These are phyloP conservation scores for Phytopythium litorale DNA, from an alignment of 352 stramenopile genomes.

Conservation along the genomic window DNA sequence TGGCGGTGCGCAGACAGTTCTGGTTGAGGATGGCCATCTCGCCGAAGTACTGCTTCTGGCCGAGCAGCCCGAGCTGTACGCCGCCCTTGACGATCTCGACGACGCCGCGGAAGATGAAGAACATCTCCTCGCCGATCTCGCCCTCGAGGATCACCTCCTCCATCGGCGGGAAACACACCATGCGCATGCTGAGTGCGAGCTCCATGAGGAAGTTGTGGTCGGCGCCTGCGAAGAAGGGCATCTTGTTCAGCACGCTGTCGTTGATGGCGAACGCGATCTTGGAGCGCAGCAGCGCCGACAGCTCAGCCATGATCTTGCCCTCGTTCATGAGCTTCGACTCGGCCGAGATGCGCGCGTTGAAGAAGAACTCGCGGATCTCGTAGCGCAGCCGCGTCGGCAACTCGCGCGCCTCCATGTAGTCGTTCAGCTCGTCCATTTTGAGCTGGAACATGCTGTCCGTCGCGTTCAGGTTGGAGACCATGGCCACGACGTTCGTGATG, in stretches of 20 bases:
- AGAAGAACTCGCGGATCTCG: constrained; percentile 83
- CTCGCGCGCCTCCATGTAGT: constrained; percentile 78
- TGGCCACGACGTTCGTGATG: constrained; percentile 69
- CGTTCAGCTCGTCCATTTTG: constrained; percentile 76
- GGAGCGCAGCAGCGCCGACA: constrained; percentile 67
- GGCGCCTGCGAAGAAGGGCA: constrained; percentile 73
- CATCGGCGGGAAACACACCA: constrained; percentile 74
- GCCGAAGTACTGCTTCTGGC: constrained; percentile 82
- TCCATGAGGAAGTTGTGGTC: constrained; percentile 85
- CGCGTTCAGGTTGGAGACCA: constrained; percentile 72
- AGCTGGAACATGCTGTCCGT: constrained; percentile 60
- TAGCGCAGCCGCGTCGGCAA: constrained; percentile 66
- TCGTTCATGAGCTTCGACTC: constrained; percentile 73
- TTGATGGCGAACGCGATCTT: constrained; percentile 83
- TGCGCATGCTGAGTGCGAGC: constrained; percentile 75
- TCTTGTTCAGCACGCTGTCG: constrained; percentile 76
- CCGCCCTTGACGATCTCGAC: constrained; percentile 64
- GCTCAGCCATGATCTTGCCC: constrained; percentile 60
- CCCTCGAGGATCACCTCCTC: constrained; percentile 80
- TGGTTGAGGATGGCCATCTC: constrained; percentile 82
- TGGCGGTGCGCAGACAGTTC: constrained; percentile 66
- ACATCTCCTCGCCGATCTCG: constrained; percentile 83
- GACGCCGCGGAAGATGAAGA: constrained; percentile 80
- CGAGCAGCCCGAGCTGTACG: constrained; percentile 59
- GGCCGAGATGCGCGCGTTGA: constrained; percentile 67